phyloP scores from a whole-genome alignment of 176 grass and related monocot genomes.

The Zoysia japonica region DNA sequence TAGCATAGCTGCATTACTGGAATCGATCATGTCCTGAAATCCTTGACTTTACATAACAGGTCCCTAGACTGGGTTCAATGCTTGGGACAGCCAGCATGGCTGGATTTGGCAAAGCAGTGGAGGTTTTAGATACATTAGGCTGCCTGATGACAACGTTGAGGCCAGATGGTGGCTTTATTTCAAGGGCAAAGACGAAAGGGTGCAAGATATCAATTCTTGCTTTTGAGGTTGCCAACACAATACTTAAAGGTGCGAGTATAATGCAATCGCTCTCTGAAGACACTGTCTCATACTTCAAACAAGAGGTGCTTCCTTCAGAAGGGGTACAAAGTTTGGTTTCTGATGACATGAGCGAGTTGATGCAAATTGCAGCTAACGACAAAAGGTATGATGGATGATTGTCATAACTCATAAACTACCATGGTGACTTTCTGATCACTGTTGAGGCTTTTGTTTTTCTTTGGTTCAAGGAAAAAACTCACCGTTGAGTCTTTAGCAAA shows the following conservation, averaged over 20 bases:
- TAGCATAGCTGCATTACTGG: background rate
- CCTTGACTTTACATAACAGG: constrained; percentile 26
- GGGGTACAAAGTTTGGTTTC: constrained; percentile 77
- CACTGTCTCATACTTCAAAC: constrained; percentile 75
- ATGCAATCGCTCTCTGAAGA: constrained; percentile 82
- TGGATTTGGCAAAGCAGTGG: constrained; percentile 84
- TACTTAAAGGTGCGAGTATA: constrained; percentile 75
- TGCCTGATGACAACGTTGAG: constrained; percentile 74
- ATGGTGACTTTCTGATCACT: constrained; percentile 16
- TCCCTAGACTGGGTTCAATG: constrained; percentile 42
- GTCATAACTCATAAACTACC: background rate
- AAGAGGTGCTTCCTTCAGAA: constrained; percentile 75
- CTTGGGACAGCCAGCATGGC: constrained; percentile 65
- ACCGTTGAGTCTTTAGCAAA: background rate
- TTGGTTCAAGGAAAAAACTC: background rate
- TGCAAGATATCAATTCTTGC: constrained; percentile 79
- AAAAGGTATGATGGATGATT: constrained; percentile 62
- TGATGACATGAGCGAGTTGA: constrained; percentile 55
- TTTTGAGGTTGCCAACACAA: constrained; percentile 96
- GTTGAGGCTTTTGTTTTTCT: background rate
- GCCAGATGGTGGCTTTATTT: constrained; percentile 61
- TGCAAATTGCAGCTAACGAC: constrained; percentile 63
- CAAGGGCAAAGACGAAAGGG: constrained; percentile 61
- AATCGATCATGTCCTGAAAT: constrained; percentile 24
- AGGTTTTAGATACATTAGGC: constrained; percentile 79